phyloP scores from a whole-genome alignment of 2,329 filamentous ascomycete genomes.

The Helotiales sp. region DNA sequence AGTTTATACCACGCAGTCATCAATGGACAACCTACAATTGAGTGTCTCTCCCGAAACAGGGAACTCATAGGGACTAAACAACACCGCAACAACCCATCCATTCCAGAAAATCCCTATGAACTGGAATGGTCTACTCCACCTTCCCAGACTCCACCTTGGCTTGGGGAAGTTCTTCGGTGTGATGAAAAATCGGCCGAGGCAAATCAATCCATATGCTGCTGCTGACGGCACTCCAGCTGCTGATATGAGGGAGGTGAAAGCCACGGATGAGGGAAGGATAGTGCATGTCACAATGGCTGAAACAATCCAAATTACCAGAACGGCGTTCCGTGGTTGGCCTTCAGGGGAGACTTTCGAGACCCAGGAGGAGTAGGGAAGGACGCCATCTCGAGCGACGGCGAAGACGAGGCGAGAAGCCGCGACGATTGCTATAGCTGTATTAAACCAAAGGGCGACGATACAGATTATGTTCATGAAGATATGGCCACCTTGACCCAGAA shows the following conservation, averaged over 20 bases:
- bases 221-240: constrained; percentile 53
- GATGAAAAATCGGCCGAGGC: constrained; percentile 46
- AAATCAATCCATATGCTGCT: constrained; percentile 53
- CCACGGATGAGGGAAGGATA: constrained; percentile 54
- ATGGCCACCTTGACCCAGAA: constrained; percentile 55
- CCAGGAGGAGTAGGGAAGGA: constrained; percentile 59
- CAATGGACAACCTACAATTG: constrained; percentile 40
- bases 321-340: constrained; percentile 59
- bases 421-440: constrained; percentile 59
- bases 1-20: neutral
- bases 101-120: constrained; percentile 50
- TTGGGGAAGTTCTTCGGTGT: constrained; percentile 49
- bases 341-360: constrained; percentile 51
- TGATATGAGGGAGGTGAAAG: constrained; percentile 54
- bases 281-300: constrained; percentile 57
- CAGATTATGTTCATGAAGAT: constrained; percentile 63
- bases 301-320: constrained; percentile 57
- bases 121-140: constrained; percentile 47
- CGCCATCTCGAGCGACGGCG: constrained; percentile 59
- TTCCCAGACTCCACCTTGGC: constrained; percentile 47
- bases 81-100: constrained; percentile 48
- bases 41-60: constrained; percentile 44
- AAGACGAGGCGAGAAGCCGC: constrained; percentile 62
- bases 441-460: constrained; percentile 52
- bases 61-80: constrained; percentile 47